Percentiles rank a stretch among this genome's conserved stretches.
Conservation (phyloP, 2,329 filamentous ascomycete genomes). For the Hysterium pulicare region DNA sequence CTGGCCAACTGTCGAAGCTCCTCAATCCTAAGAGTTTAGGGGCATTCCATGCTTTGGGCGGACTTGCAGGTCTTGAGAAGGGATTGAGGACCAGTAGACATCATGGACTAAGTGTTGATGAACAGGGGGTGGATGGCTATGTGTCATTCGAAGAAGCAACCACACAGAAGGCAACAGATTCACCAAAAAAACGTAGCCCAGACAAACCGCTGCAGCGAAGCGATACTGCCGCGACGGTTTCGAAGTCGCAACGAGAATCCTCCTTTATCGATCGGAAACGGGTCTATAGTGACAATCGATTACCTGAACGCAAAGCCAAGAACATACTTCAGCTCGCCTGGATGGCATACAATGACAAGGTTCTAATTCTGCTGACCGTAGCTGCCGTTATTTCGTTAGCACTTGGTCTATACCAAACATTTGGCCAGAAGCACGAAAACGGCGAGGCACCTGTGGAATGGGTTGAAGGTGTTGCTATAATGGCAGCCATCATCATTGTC, state of each 20-base stretch:
- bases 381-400: conserved; percentile 72
- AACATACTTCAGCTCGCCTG: conserved; percentile 69
- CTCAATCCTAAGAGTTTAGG: conserved; percentile 75
- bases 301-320: conserved; percentile 69
- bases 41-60: conserved; percentile 73
- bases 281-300: conserved; percentile 65
- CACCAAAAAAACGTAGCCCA: conserved; percentile 15
- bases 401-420: conserved; percentile 71
- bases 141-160: conserved; percentile 67
- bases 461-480: conserved; percentile 79
- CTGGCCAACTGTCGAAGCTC: conserved; percentile 76
- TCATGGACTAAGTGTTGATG: conserved; percentile 67
- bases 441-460: conserved; percentile 63
- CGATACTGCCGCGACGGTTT: conserved; percentile 21
- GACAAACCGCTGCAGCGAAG: conserved; percentile 8
- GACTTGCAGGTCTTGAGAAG: conserved; percentile 68
- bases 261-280: conserved; percentile 63
- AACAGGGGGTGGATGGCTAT: conserved; percentile 59
- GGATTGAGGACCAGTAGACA: conserved; percentile 65
- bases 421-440: conserved; percentile 55
- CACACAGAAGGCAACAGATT: conserved; percentile 19
- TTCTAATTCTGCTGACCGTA: conserved; percentile 67
- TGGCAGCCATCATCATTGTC: conserved; percentile 72
- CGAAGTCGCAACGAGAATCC: conserved; percentile 22
- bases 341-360: conserved; percentile 81